A percentile compares a stretch with the other conserved stretches of the same genome.
phyloP scores from a whole-genome alignment of 306 rosid species.

The Dryas alaskensis region DNA sequence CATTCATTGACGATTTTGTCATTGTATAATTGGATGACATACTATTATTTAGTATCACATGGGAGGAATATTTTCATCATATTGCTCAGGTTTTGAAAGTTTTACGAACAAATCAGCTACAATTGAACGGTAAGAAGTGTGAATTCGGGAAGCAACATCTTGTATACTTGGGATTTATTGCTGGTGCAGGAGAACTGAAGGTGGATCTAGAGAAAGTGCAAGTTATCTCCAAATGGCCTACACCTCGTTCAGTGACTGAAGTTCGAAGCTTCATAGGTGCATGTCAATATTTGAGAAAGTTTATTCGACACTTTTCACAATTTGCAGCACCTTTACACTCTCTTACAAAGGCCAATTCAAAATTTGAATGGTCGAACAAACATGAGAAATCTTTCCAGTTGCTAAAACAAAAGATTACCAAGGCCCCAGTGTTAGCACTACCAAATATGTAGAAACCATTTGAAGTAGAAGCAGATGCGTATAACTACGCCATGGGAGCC shows the following conservation, averaged over 20 bases:
- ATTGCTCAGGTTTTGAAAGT: background rate
- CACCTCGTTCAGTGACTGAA: background rate
- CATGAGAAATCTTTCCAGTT: background rate
- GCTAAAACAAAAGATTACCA: background rate
- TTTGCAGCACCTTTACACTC: too few relatives aligned
- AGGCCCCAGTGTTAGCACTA: background rate
- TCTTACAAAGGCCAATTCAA: background rate
- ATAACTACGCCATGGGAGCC: background rate
- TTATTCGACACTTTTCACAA: background rate
- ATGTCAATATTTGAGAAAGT: background rate
- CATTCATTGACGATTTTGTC: background rate
- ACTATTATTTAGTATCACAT: background rate
- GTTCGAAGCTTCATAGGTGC: background rate
- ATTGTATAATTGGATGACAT: conserved; percentile 2
- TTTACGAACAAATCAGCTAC: background rate
- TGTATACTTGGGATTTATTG: background rate
- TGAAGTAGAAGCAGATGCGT: background rate
- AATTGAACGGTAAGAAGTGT: background rate
- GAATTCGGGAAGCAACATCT: background rate
- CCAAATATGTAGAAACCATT: background rate
- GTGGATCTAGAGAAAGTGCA: background rate
- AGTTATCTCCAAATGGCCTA: background rate
- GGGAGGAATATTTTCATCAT: background rate
- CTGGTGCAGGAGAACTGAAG: background rate
- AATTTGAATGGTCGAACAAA: background rate